Base-by-base conservation (phyloP, 176 grass and related monocot species). In the Echinochloa phyllopogon region DNA sequence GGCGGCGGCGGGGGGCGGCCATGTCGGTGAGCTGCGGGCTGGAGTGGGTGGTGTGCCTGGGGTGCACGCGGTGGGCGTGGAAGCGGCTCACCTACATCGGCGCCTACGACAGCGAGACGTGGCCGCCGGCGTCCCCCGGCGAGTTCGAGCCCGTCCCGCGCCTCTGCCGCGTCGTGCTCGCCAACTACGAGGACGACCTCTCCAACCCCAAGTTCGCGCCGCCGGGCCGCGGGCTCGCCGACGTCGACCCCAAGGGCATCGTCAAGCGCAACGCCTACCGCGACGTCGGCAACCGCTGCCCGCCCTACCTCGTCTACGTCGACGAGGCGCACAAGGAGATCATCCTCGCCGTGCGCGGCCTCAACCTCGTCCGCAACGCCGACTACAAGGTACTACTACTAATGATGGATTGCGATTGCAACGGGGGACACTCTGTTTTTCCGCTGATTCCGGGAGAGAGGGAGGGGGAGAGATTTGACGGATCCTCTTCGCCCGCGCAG, bases 31-130 rank as follows among this genome's bases (percentile, higher is more conserved):
- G 81, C 20, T 99, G 97, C 89, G 97, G 97, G 52, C 66, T 99
- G 53, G 97, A 96, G 81, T 99, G 94, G 40, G 92, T 99, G 86
- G 87, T 96, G 49, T 99, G 88, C 83, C 50, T 94, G 50, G 97
- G 97, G 1, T 99, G 87, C 88, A 52, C 92, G 36, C 88, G 97
- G 4, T 99, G 97, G 97, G 88, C 90, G 42, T 96, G 94, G 92
- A 99, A 96, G 91, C 94, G 94, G 12, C 72, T 90, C 70, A 89
- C 97, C 83, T 96, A 96, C 92, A 89, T 99, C 77, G 97, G 97
- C 59, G 88, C 86, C n/a, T 99, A 99, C 92, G 97, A 99, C 94
- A 99, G 97, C 82, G 97, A 99, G 94, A 75, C 89, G 27, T 99
- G 94, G 97, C 94, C 92, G 11, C 24, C 82, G 61, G 97, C 94